A percentile compares a stretch with the other conserved stretches of the same genome.
phyloP scores from a whole-genome alignment of 352 stramenopile species.

The Globisporangium heterothallicum region DNA sequence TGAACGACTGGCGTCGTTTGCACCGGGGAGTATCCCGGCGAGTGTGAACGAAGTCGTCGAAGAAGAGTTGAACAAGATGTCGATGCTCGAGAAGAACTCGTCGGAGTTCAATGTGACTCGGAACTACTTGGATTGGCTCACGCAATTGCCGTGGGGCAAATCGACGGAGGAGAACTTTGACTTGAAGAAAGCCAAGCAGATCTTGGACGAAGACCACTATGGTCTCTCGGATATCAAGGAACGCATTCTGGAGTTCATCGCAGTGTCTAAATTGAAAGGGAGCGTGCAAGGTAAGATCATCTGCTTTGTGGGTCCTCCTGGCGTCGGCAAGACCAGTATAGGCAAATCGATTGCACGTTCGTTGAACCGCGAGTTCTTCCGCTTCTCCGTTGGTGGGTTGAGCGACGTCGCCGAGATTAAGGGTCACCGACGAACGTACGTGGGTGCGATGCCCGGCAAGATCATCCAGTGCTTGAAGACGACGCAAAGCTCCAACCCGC shows the following conservation, averaged over 20 bases:
- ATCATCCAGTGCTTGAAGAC: slow-evolving; percentile 99
- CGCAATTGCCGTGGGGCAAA: slow-evolving; percentile 95
- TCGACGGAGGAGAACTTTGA: slow-evolving; percentile 96
- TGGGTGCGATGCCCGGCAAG: slow-evolving; percentile 98
- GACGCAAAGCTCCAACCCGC: slow-evolving; percentile 93
- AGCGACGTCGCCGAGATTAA: slow-evolving; percentile 98
- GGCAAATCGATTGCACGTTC: slow-evolving; percentile 95
- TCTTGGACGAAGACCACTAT: slow-evolving; percentile 97
- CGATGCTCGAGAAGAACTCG: slow-evolving; percentile 97
- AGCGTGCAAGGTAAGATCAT: slow-evolving; percentile 97
- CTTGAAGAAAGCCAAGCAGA: slow-evolving; percentile 87
- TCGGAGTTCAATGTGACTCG: slow-evolving; percentile 98
- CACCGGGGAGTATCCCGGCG: slow-evolving; percentile 52
- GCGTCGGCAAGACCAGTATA: slow-evolving; percentile 94
- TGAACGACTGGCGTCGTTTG: slow-evolving; percentile 72
- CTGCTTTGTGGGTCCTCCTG: slow-evolving; percentile 93
- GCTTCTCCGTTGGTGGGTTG: slow-evolving; percentile 97
- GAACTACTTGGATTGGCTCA: slow-evolving; percentile 99
- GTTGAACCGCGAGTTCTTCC: slow-evolving; percentile 97
- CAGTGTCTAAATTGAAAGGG: slow-evolving; percentile 95
- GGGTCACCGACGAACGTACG: slow-evolving; percentile 97
- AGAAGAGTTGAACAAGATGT: slow-evolving; percentile 97
- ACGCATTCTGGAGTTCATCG: slow-evolving; percentile 99
- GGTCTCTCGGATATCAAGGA: slow-evolving; percentile 98
- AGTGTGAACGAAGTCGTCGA: slow-evolving; percentile 93